Evolutionary conservation across 192 early-diverging fungal species (phyloP), one percentile per base, ranked within the genome.

Genomic region (Backusella tarrabulga): DNA sequence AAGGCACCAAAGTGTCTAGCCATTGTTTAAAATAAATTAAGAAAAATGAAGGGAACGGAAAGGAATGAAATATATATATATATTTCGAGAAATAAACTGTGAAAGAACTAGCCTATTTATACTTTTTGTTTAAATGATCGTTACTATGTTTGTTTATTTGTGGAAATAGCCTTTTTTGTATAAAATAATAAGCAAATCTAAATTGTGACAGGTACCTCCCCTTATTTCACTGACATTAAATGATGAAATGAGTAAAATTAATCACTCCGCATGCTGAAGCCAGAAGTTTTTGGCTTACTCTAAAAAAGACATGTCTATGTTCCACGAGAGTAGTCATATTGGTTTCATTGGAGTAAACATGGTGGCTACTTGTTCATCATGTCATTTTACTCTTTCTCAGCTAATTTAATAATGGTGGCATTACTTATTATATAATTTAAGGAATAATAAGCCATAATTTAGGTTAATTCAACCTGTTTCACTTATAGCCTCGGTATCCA

Each of bases 181-280:
- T 32, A 14, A 29, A 63, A 63, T 63, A 63, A 63, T 63, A 63
- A 60, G 54, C 23, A 60, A 60, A 60, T 60, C 54, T 60, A 60
- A 63, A 63, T 63, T 63, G 56, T 63, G 56, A 63, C 56, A 63
- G 23, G 56, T 4, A 63, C 26, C 56, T 29, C 56, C 23, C 56
- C 26, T 63, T 50, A 50, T 50, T 50, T 63, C 26, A 60, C 54
- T 60, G 54, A 60, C 54, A 60, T 60, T 60, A 21, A 60, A 60
- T 60, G 23, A 12, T 23, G 11, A 23, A 6, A 50, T 23, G 23
- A 21, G 4, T 63, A 63, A 29, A 29, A 32, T 63, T 23, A 63
- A 29, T 63, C 56, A 29, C 56, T 63, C 56, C 56, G 56, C 56
- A 29, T 63, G 12, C 56, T 63, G 4, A 12, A 63, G 26, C 11